Conservation (phyloP, 306 rosid species). For the Vigna trinervia region DNA sequence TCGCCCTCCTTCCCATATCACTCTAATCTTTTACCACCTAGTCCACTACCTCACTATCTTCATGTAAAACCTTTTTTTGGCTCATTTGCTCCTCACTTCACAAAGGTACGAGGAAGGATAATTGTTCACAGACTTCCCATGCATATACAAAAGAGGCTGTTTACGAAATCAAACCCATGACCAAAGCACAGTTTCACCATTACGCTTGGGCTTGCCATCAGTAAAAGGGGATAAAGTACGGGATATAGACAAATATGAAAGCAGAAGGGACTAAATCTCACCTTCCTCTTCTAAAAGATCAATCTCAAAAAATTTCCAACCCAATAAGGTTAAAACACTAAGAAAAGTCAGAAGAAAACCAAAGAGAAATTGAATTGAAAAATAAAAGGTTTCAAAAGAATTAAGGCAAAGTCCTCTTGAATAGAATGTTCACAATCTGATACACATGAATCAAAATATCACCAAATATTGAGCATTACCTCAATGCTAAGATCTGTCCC, state of each 20-base stretch:
- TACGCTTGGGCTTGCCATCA: too few species aligned
- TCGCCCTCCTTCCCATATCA: too few species aligned
- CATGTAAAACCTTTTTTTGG: too few species aligned
- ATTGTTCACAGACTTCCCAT: too few species aligned
- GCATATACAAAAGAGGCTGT: too few species aligned
- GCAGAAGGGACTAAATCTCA: not conserved
- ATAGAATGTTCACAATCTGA: constrained; percentile 25
- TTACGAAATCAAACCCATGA: too few species aligned
- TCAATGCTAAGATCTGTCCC: constrained; percentile 8
- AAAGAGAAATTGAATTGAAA: constrained; percentile 3
- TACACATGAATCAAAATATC: constrained; percentile 1
- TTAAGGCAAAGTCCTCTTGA: constrained; percentile 1
- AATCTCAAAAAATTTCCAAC: not conserved
- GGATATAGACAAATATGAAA: not conserved
- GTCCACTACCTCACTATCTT: too few species aligned
- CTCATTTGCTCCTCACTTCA: too few species aligned
- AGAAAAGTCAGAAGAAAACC: constrained; percentile 12
- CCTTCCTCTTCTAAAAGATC: constrained; percentile 22
- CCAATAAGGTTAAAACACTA: constrained; percentile 18
- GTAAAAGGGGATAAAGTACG: too few species aligned
- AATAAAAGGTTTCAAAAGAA: constrained; percentile 1
- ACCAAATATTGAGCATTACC: constrained; percentile 28
- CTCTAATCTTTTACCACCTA: too few species aligned
- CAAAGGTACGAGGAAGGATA: too few species aligned
- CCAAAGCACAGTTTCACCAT: too few species aligned